phyloP scores from a whole-genome alignment of 352 stramenopile species.

The Elongisporangium undulatum region DNA sequence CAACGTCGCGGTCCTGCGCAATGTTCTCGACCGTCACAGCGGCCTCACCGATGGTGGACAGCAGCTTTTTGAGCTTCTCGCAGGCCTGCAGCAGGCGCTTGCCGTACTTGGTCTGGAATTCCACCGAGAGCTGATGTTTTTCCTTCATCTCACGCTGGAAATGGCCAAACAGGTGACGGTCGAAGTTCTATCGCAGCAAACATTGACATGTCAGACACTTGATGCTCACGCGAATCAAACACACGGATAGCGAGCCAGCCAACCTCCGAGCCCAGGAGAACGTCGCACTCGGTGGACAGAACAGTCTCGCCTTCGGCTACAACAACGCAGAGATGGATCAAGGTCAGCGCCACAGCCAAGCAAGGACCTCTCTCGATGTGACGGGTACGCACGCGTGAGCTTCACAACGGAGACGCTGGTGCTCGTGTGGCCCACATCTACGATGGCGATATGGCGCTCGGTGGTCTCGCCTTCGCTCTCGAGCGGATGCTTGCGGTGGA shows the following conservation, averaged over 20 bases:
- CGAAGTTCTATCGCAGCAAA: conserved; percentile 36
- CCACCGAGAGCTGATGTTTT: conserved; percentile 48
- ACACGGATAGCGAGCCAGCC: neutral
- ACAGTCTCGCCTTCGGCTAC: conserved; percentile 44
- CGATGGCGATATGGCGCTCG: conserved; percentile 64
- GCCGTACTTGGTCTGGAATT: conserved; percentile 68
- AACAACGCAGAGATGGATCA: neutral
- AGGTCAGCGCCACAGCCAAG: neutral
- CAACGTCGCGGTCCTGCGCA: conserved; percentile 73
- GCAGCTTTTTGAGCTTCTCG: conserved; percentile 86
- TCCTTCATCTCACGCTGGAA: conserved; percentile 64
- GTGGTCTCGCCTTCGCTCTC: conserved; percentile 17
- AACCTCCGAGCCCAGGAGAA: conserved; percentile 57
- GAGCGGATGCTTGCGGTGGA: conserved; percentile 81
- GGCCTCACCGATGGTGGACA: conserved; percentile 83
- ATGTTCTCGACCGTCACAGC: conserved; percentile 84
- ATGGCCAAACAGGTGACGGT: conserved; percentile 73
- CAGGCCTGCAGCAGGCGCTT: conserved; percentile 86
- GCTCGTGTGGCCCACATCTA: conserved; percentile 86
- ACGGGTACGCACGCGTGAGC: conserved; percentile 32
- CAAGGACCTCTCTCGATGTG: neutral
- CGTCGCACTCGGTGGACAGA: conserved; percentile 46
- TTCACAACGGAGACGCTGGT: conserved; percentile 72
- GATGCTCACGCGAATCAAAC: neutral
- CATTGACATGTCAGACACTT: neutral